Evolutionary conservation across 2,329 filamentous ascomycete genomes (phyloP).

Genomic region (Alternaria burnsii): DNA sequence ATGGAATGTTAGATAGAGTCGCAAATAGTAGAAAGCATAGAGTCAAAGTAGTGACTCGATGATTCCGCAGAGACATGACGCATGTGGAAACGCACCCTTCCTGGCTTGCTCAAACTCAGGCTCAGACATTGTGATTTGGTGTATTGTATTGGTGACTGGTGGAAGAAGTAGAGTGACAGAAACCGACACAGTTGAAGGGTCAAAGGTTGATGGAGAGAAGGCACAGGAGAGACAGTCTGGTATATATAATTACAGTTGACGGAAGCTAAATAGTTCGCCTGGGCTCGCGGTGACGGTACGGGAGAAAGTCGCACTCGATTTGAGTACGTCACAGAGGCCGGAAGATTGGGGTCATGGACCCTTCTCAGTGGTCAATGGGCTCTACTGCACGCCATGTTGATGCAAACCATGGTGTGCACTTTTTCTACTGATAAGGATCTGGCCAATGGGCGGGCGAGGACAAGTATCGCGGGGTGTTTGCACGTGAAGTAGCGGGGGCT

Average conservation of each 20-base stretch:
- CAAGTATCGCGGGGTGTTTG: conserved; percentile 29
- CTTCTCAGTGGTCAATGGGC: conserved; percentile 52
- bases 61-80: background rate
- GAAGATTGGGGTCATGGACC: conserved; percentile 68
- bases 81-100: conserved; percentile 71
- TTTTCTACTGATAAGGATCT: conserved; percentile 44
- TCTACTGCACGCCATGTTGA: conserved; percentile 26
- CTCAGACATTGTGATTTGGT: conserved; percentile 74
- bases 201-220: conserved; percentile 17
- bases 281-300: conserved; percentile 23
- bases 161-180: conserved; percentile 13
- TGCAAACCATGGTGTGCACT: conserved; percentile 46
- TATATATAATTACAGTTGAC: conserved; percentile 42
- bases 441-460: conserved; percentile 36
- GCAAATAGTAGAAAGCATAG: background rate
- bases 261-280: conserved; percentile 22
- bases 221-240: conserved; percentile 20
- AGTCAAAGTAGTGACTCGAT: background rate
- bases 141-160: background rate
- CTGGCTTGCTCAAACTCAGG: conserved; percentile 99
- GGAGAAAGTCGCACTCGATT: conserved; percentile 50
- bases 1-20: conserved; percentile 20
- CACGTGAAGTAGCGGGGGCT: conserved; percentile 36
- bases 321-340: conserved; percentile 75
- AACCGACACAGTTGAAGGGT: conserved; percentile 10